Evolutionary conservation across 768 basidiomycete species (phyloP).

Genomic region (Mycena crocata): DNA sequence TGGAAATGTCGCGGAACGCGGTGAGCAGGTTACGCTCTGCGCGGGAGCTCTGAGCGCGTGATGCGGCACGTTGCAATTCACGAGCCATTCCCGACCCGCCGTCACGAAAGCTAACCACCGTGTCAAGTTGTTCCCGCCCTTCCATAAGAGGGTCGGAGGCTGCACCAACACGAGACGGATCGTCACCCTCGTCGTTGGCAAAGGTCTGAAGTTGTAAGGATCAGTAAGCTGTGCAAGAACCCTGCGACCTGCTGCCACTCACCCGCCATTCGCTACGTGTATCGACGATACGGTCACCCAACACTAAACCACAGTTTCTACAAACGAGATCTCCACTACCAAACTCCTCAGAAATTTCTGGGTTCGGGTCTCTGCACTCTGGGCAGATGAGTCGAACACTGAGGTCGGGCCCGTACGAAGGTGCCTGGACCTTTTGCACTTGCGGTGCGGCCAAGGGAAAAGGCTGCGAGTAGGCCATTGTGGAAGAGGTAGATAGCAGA

Average conservation of each 20-base stretch:
- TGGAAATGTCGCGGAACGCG: slow-evolving; percentile 91
- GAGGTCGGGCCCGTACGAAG: slow-evolving; percentile 82
- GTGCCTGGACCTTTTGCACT: slow-evolving; percentile 63
- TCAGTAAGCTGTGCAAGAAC: slow-evolving; percentile 30
- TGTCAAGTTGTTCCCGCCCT: slow-evolving; percentile 94
- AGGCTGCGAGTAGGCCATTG: slow-evolving; percentile 81
- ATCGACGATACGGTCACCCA: slow-evolving; percentile 97
- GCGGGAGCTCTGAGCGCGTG: slow-evolving; percentile 80
- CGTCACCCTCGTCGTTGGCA: slow-evolving; percentile 99
- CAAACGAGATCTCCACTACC: slow-evolving; percentile 98
- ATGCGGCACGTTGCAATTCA: slow-evolving; percentile 93
- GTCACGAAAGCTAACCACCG: slow-evolving; percentile 94
- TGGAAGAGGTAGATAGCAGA: slow-evolving; percentile 13
- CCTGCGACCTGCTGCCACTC: slow-evolving; percentile 51
- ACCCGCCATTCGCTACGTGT: slow-evolving; percentile 98
- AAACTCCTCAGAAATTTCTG: slow-evolving; percentile 97
- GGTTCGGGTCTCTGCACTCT: slow-evolving; percentile 93
- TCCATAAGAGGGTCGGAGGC: slow-evolving; percentile 94
- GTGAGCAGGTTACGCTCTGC: slow-evolving; percentile 87
- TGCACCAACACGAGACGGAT: slow-evolving; percentile 99
- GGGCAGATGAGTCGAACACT: slow-evolving; percentile 94
- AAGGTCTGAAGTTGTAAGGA: slow-evolving; percentile 76
- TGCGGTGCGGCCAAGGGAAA: slow-evolving; percentile 80
- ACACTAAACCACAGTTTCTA: slow-evolving; percentile 90
- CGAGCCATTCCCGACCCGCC: slow-evolving; percentile 93